Base-by-base conservation (phyloP, 306 rosid genomes). In the Psophocarpus tetragonolobus region DNA sequence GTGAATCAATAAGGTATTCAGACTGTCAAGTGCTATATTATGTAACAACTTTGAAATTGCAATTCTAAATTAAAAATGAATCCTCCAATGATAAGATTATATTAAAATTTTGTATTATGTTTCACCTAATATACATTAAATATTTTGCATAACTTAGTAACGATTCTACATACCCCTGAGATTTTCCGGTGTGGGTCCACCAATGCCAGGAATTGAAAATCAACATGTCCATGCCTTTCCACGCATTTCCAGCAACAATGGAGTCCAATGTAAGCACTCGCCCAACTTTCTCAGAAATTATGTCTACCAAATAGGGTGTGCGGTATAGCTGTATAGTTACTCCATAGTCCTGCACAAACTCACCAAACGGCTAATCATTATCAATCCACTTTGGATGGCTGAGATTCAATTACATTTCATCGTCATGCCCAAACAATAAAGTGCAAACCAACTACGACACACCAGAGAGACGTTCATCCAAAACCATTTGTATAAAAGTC, bases 201-300 rank as follows among this genome's bases (percentile, higher is more conserved):
- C 99, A 95, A 71, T 95, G 99, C 99, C 99, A 92, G 0, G 99
- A 83, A 79, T 95, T 95, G 88, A 95, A 95, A 78, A 95, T 66
- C 63, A 95, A 65, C 82, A 95, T 14, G 90, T 95, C 97, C 93
- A 88, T 92, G 26, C 85, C 97, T 56, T 56, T 85, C 99, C 99
- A 95, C 3, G 95, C 81, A 44, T 91, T 78, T 21, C 97, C 99
- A 23, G 85, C 85, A 29, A 74, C 38, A 39, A 95, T 92, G 66
- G 97, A 91, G 83, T 84, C 81, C n/a, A 95, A 76, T 17, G 83
- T 87, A 42, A 95, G 89, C 11, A 92, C 99, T 33, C 89, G 65
- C 6, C 99, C 97, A 8, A 81, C 89, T 0, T 70, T 69, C 75
- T 89, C 96, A 36, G 68, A 68, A 15, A 85, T 88, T 50, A 95